Percentiles rank a stretch among this genome's conserved stretches.
phyloP scores from a whole-genome alignment of 345 rosid genomes.

The Physaria fendleri region DNA sequence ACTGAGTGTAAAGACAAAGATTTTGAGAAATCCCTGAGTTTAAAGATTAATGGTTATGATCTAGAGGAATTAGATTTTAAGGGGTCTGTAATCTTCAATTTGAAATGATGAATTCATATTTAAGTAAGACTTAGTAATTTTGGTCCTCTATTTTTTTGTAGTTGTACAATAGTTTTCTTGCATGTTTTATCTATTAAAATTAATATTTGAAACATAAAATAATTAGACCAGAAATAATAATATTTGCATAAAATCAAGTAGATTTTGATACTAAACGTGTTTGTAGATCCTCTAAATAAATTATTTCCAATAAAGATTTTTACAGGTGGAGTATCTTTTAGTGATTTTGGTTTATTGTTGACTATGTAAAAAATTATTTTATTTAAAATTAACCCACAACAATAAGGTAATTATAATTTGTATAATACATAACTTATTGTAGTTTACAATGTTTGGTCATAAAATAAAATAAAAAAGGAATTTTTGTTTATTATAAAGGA shows the following conservation, averaged over 20 bases:
- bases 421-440: background rate
- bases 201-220: background rate
- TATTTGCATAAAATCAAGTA: background rate
- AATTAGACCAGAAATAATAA: background rate
- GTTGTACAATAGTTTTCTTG: background rate
- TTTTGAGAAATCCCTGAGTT: background rate
- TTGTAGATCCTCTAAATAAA: background rate
- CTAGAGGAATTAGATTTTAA: background rate
- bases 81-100: background rate
- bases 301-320: background rate
- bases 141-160: background rate
- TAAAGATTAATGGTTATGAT: background rate
- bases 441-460: background rate
- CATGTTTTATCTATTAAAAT: background rate
- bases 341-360: background rate
- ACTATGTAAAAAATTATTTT: background rate
- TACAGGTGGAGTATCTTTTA: background rate
- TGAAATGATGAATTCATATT: background rate
- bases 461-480: background rate
- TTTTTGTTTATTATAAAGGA: constrained; percentile 1
- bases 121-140: background rate
- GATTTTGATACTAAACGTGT: background rate
- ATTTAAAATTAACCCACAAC: background rate
- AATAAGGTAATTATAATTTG: background rate
- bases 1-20: constrained; percentile 18